Base-by-base conservation (phyloP, 495 filamentous ascomycete genomes). In the Trichocladium antarcticum region DNA sequence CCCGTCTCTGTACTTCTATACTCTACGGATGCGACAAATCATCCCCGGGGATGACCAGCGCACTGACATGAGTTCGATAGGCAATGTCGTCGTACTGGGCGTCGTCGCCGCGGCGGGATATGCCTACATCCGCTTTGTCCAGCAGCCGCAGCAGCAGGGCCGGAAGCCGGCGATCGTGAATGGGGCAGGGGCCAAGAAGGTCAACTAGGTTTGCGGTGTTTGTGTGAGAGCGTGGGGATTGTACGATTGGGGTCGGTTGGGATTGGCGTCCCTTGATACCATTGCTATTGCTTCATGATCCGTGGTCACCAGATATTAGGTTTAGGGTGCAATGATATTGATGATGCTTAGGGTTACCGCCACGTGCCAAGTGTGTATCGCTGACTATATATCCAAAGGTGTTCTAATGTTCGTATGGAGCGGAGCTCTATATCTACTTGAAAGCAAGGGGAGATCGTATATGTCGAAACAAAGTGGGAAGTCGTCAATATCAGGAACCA, bases 71-170 rank as follows among this genome's bases (percentile, higher is more conserved):
- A 7, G 39, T 17, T 9, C 5, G 5, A 28, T 39, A 66, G 63
- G 55, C 43, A 66, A 66, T 43, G 52, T 60, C n/a, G 57, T 62
- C 47, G 51, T 66, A 16, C 42, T 66, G 31, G 61, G 53, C 20
- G n/a, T 66, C 20, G 39, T 66, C 29, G 53, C 42, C 28, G 59
- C 59, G 9, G 63, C 44, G 2, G 52, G 27, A 11, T 66, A 52
- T 9, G 59, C 41, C 5, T 64, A 62, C 47, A n/a, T 58, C 21
- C 54, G 51, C 20, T 62, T 57, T 42, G 55, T 53, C 28, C 45
- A 42, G 38, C 60, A 61, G 49, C 55, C 51, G 15, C 59, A 58
- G 57, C 35, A 45, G 41, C 49, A 36, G 32, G 51, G 27, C 16
- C 46, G 43, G 34, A 41, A 44, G 44, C 36, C 53, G 24, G 48